A percentile compares a stretch with the other conserved stretches of the same genome.
Conservation (phyloP, 495 filamentous ascomycete genomes). For the Jackrogersella multiformis region DNA sequence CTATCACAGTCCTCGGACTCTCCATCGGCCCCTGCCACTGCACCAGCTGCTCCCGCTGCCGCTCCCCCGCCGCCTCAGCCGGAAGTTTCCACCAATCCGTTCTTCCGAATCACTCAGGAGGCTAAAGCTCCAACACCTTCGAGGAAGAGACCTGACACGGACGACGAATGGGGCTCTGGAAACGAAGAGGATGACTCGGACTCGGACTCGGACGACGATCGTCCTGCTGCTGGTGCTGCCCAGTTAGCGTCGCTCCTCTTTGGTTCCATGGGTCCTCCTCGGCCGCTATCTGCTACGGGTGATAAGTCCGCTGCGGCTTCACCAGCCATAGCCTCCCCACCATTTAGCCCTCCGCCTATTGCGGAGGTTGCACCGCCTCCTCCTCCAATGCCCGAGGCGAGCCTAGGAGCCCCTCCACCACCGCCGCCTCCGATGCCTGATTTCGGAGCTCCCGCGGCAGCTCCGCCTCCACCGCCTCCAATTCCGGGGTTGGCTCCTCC, state of each 20-base stretch:
- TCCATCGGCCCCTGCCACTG: constrained; percentile 54
- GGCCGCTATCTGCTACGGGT: constrained; percentile 84
- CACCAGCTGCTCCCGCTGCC: constrained; percentile 54
- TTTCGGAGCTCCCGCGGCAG: constrained; percentile 46
- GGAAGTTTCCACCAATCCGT: constrained; percentile 88
- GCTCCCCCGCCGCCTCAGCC: constrained; percentile 53
- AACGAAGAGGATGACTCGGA: constrained; percentile 78
- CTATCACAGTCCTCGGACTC: constrained; percentile 59
- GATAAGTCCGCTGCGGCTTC: constrained; percentile 66
- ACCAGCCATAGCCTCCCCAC: constrained; percentile 51
- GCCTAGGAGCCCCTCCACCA: constrained; percentile 35
- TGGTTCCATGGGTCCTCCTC: constrained; percentile 95
- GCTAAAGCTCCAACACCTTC: constrained; percentile 49
- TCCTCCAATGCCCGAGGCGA: constrained; percentile 52
- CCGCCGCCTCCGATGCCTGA: constrained; percentile 54
- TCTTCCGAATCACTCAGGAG: constrained; percentile 82
- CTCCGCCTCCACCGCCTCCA: constrained; percentile 64
- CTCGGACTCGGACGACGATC: constrained; percentile 66
- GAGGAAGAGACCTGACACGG: constrained; percentile 56
- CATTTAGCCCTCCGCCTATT: constrained; percentile 46
- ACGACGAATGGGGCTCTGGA: constrained; percentile 92
- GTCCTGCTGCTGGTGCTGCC: constrained; percentile 81
- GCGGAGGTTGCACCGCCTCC: constrained; percentile 49
- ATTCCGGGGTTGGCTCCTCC: constrained; percentile 62
- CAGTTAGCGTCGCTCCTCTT: constrained; percentile 94